Conservation (phyloP, 1,284 basidiomycete species). For the Ganoderma resinaceum region DNA sequence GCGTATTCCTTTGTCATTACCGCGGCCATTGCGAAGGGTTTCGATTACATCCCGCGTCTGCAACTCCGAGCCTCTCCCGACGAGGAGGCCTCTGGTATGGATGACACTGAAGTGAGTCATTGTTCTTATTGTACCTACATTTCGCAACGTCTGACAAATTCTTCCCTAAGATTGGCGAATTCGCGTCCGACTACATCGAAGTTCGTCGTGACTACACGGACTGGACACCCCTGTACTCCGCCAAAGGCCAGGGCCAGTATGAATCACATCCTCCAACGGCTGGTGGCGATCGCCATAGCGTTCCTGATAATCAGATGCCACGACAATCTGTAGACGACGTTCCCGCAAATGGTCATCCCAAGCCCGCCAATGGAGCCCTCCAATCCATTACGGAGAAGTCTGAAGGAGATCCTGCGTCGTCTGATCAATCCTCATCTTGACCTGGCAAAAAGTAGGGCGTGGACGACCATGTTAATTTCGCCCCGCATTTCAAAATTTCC, state of each 20-base stretch:
- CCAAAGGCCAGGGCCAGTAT: constrained; percentile 27
- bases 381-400: constrained; percentile 29
- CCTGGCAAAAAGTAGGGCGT: background rate
- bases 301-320: constrained; percentile 41
- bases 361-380: constrained; percentile 8
- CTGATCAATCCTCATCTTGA: background rate
- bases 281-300: constrained; percentile 57
- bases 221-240: constrained; percentile 49
- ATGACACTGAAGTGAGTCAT: constrained; percentile 78
- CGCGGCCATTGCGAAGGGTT: constrained; percentile 67
- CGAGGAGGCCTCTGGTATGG: constrained; percentile 88
- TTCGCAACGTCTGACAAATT: background rate
- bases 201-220: constrained; percentile 74
- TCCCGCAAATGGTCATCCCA: constrained; percentile 9
- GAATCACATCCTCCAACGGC: constrained; percentile 37
- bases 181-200: constrained; percentile 80
- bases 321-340: background rate
- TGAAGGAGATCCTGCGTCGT: constrained; percentile 6
- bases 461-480: too few relatives aligned
- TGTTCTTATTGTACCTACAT: background rate
- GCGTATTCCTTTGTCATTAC: constrained; percentile 75
- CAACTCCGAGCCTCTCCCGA: constrained; percentile 77
- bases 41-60: constrained; percentile 83
- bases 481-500: background rate
- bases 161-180: constrained; percentile 71